Evolutionary conservation across 768 basidiomycete species (phyloP), one percentile per base, ranked within the genome.

Genomic region (Agrocybe chaxingu): DNA sequence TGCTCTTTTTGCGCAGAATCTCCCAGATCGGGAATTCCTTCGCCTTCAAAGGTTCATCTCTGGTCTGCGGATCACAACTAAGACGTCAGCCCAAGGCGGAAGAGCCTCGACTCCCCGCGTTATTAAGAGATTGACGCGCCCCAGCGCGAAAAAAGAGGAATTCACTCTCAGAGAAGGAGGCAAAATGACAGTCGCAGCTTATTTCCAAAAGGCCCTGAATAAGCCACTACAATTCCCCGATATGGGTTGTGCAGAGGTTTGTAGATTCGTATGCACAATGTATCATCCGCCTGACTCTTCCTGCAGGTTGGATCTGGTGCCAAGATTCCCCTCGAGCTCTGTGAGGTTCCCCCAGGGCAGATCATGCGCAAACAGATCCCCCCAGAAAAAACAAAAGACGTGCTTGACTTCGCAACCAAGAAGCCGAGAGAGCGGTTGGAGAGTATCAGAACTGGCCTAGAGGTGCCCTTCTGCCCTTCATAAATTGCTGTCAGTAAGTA

Each of bases 351-450:
- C 0, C 62, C 74, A 0, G 88, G 89, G 2, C 89, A 91, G 58
- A 82, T 89, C 30, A 82, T 87, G 75, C 74, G 81, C 42, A 88
- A 85, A 59, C 85, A 86, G 49, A 71, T 91, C 0, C 87, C 89
- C 0, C 70, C 84, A 0, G 85, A 89, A 40, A 82, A 81, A 58
- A 87, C 83, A 0, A 81, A 77, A 51, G 76, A 79, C 8, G 80
- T 90, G 6, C 74, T 89, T 1, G 77, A 78, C 0, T 90, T 91
- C 56, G 78, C 89, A 0, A 87, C 86, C 3, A 85, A 81, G 69
- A 76, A 66, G 46, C 89, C 89, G 0, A 53, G 57, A 0, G 82
- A 85, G 0, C 80, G 89, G 3, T 71, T 90, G 7, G 64, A 62
- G 2, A 82, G 79, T 53, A 89, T 90, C 45, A 60, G 45, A 1